Conservation (phyloP, 2,329 filamentous ascomycete species). For the Diaporthe australafricana region DNA sequence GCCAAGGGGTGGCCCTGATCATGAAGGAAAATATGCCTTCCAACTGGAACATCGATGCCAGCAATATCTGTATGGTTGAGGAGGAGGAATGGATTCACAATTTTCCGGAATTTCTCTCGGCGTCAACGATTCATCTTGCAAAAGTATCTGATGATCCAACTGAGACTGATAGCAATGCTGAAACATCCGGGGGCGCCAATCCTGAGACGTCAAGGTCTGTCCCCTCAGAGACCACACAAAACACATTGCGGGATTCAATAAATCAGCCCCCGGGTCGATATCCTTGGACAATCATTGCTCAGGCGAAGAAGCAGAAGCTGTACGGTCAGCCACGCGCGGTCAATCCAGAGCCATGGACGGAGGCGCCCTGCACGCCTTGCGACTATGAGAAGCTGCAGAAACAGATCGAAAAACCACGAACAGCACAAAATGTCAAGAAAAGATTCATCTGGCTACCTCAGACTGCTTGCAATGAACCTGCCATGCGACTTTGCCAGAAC, state of each 20-base stretch:
- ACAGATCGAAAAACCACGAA: neutral
- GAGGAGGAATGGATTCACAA: conserved; percentile 22
- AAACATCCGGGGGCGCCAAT: too few relatives aligned
- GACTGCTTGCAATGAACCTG: neutral
- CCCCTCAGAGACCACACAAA: too few relatives aligned
- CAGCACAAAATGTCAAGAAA: neutral
- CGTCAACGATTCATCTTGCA: neutral
- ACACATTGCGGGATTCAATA: too few relatives aligned
- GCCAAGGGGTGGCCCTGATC: neutral
- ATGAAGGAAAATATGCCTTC: conserved; percentile 11
- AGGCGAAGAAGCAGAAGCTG: conserved; percentile 1
- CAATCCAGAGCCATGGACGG: neutral
- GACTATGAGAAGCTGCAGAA: neutral
- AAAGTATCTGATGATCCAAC: too few relatives aligned
- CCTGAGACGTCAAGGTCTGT: neutral
- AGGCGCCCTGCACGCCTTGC: neutral
- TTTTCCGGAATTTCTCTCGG: conserved; percentile 5
- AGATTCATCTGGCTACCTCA: neutral
- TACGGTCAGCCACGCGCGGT: neutral
- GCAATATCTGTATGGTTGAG: neutral
- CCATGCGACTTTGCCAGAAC: accelerated
- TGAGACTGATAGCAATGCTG: too few relatives aligned
- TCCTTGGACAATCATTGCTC: neutral
- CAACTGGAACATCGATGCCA: neutral
- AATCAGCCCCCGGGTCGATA: too few relatives aligned